Percentiles rank a stretch among this genome's conserved stretches.
phyloP scores from a whole-genome alignment of 2,329 filamentous ascomycete genomes.

The Pyrenochaeta sp. region DNA sequence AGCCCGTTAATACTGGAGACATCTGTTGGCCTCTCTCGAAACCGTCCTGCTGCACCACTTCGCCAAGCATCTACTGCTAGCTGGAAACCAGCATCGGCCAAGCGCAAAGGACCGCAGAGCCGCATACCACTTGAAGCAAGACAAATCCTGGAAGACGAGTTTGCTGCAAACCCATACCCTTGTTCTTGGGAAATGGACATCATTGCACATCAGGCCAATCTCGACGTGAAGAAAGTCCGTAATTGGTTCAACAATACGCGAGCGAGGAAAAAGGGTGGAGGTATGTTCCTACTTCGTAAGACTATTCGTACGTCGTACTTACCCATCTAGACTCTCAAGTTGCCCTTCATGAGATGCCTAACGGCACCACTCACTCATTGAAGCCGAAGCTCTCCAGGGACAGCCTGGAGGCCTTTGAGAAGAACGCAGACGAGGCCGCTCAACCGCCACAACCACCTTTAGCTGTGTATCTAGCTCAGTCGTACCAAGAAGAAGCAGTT shows the following conservation, averaged over 20 bases:
- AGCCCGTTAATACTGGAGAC: not conserved
- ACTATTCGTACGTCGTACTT: constrained; percentile 3
- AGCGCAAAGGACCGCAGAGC: constrained; percentile 40
- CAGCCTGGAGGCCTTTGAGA: constrained; percentile 41
- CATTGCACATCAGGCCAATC: constrained; percentile 46
- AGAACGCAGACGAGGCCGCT: constrained; percentile 24
- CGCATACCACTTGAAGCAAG: constrained; percentile 43
- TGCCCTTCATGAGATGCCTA: constrained; percentile 2
- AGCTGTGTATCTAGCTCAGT: constrained; percentile 45
- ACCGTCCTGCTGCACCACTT: constrained; percentile 9
- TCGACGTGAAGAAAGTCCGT: constrained; percentile 47
- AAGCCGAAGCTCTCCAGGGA: constrained; percentile 38
- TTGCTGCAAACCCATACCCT: constrained; percentile 46
- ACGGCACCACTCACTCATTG: constrained; percentile 18
- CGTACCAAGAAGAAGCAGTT: constrained; percentile 45
- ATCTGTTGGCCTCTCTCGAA: not conserved
- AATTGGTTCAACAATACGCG: constrained; percentile 50
- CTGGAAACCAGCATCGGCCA: constrained; percentile 45
- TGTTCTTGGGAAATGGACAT: constrained; percentile 48
- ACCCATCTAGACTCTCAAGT: constrained; percentile 17
- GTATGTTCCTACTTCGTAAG: constrained; percentile 15
- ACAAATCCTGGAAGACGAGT: constrained; percentile 48
- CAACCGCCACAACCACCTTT: constrained; percentile 42
- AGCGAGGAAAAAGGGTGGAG: constrained; percentile 41
- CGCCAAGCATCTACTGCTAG: constrained; percentile 21